A percentile compares a stretch with the other conserved stretches of the same genome.
These are phyloP conservation scores for Coprinopsis cinerea DNA, from an alignment of 768 basidiomycete species.

Conservation along the genomic window DNA sequence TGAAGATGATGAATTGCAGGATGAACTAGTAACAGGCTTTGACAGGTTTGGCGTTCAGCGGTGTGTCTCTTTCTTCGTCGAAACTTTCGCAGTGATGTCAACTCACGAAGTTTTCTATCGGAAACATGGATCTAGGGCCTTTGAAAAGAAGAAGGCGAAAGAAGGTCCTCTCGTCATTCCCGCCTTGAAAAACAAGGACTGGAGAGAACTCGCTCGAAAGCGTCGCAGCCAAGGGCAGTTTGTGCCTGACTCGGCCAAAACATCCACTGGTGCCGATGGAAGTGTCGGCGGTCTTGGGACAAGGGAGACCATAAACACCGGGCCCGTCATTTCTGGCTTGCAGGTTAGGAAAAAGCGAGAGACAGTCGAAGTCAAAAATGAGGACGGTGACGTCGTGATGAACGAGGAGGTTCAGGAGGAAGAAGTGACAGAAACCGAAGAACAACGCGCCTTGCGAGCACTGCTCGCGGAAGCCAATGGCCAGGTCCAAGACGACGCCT, in stretches of 20 bases:
- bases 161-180: slow-evolving; percentile 79
- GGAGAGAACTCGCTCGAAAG: slow-evolving; percentile 75
- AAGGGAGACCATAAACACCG: slow-evolving; percentile 69
- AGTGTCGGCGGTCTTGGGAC: slow-evolving; percentile 76
- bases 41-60: slow-evolving; percentile 74
- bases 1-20: slow-evolving; percentile 44
- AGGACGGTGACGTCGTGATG: slow-evolving; percentile 7
- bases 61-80: slow-evolving; percentile 52
- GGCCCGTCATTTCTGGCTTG: slow-evolving; percentile 65
- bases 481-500: slow-evolving; percentile 31
- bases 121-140: slow-evolving; percentile 29
- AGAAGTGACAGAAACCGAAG: slow-evolving; percentile 57
- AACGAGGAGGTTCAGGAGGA: slow-evolving; percentile 26
- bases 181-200: slow-evolving; percentile 81
- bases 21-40: slow-evolving; percentile 69
- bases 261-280: slow-evolving; percentile 56
- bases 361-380: slow-evolving; percentile 22
- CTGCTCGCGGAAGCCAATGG: slow-evolving; percentile 55
- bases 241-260: slow-evolving; percentile 58
- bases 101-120: slow-evolving; percentile 57
- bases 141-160: slow-evolving; percentile 39
- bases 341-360: slow-evolving; percentile 38
- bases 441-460: slow-evolving; percentile 75
- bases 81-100: slow-evolving; percentile 44
- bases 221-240: slow-evolving; percentile 51